These are phyloP conservation scores for Cylindricascospora bacillispora DNA, from an alignment of 1,139 yeast species.

Conservation along the genomic window DNA sequence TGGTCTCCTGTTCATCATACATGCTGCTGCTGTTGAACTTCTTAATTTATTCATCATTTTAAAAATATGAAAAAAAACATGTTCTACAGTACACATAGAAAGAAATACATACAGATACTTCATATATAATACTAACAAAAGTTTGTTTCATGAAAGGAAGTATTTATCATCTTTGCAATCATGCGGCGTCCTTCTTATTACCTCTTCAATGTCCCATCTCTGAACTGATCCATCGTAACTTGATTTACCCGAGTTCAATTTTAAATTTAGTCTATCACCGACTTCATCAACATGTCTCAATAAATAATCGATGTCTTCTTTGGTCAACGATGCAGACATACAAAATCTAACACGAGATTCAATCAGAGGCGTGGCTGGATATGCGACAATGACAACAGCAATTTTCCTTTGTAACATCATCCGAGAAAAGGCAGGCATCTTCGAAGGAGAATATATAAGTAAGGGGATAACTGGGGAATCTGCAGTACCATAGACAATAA, in stretches of 20 bases:
- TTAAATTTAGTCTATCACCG: constrained; percentile 67
- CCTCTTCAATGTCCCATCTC: constrained; percentile 69
- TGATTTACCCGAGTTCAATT: constrained; percentile 65
- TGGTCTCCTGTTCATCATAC: too few species aligned
- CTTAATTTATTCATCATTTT: too few species aligned
- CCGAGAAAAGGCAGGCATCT: constrained; percentile 88
- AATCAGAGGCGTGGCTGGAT: constrained; percentile 92
- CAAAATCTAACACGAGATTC: constrained; percentile 88
- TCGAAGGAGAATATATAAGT: constrained; percentile 76
- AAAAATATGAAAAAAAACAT: too few species aligned
- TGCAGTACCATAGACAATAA: constrained; percentile 86
- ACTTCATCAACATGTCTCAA: constrained; percentile 61
- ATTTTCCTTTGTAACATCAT: constrained; percentile 65
- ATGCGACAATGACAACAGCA: constrained; percentile 93
- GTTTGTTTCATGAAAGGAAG: constrained; percentile 18
- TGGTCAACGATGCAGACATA: constrained; percentile 82
- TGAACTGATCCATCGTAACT: constrained; percentile 58
- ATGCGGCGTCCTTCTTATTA: constrained; percentile 55
- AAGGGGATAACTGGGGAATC: constrained; percentile 95
- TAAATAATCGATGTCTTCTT: constrained; percentile 80
- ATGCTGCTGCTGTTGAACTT: too few species aligned
- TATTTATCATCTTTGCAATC: constrained; percentile 45
- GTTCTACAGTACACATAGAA: too few species aligned
- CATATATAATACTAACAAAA: not conserved
- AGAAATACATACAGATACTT: too few species aligned